Evolutionary conservation across 2,329 filamentous ascomycete species (phyloP).

Genomic region (Ophiostoma himal-ulmi): DNA sequence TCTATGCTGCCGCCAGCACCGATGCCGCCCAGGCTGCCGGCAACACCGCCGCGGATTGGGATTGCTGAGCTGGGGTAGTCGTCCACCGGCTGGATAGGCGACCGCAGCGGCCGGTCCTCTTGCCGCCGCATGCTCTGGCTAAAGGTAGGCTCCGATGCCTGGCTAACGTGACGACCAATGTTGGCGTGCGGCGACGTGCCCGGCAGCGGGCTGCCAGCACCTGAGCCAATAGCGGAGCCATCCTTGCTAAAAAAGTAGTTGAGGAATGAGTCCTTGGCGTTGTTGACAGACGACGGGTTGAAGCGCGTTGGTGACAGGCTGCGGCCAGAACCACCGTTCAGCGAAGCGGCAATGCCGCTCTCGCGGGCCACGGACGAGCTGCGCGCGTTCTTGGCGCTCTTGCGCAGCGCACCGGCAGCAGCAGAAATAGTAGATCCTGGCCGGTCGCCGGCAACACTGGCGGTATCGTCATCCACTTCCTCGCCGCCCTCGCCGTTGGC

Average conservation of each 20-base stretch:
- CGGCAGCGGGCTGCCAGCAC: not conserved
- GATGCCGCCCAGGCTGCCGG: slow-evolving; percentile 14
- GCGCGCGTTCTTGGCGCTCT: slow-evolving; percentile 53
- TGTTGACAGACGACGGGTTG: slow-evolving; percentile 54
- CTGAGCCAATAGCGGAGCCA: slow-evolving; percentile 37
- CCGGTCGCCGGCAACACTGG: slow-evolving; percentile 44
- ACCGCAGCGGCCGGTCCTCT: slow-evolving; percentile 53
- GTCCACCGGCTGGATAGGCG: slow-evolving; percentile 36
- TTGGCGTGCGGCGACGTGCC: slow-evolving; percentile 30
- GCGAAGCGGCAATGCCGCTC: slow-evolving; percentile 58
- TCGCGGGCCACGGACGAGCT: slow-evolving; percentile 77
- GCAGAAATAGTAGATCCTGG: slow-evolving; percentile 34
- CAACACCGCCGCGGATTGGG: not conserved
- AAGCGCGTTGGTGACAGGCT: slow-evolving; percentile 57
- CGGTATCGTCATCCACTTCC: slow-evolving; percentile 57
- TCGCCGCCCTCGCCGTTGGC: slow-evolving; percentile 62
- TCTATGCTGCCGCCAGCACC: slow-evolving; percentile 23
- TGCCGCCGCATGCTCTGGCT: slow-evolving; percentile 74
- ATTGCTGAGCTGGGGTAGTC: slow-evolving; percentile 3
- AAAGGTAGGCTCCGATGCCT: slow-evolving; percentile 73
- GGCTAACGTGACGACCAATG: slow-evolving; percentile 62
- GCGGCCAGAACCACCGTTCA: slow-evolving; percentile 52
- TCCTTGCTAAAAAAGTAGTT: slow-evolving; percentile 99
- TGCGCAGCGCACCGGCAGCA: slow-evolving; percentile 56
- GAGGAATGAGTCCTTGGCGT: slow-evolving; percentile 80